A percentile compares a stretch with the other conserved stretches of the same genome.
Conservation (phyloP, 192 early-diverging fungal genomes). For the Podila epigama region DNA sequence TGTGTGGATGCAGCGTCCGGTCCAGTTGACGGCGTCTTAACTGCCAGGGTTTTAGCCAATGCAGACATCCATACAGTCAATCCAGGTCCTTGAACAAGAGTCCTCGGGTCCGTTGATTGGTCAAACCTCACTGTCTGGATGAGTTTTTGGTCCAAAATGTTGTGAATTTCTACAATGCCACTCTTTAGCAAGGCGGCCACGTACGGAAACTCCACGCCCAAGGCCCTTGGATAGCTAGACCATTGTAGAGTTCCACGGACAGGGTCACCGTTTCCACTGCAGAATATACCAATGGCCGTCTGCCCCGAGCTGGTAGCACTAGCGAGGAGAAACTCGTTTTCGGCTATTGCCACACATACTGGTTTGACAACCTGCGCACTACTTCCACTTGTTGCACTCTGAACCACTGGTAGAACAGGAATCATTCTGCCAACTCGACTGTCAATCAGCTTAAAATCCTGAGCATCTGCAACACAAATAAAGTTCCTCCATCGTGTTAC, state of each 20-base stretch:
- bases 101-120: slow-evolving; percentile 51
- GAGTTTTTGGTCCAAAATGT: slow-evolving; percentile 68
- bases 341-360: slow-evolving; percentile 63
- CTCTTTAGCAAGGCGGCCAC: slow-evolving; percentile 72
- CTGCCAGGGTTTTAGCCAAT: slow-evolving; percentile 41
- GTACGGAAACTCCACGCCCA: slow-evolving; percentile 81
- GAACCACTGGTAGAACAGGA: slow-evolving; percentile 31
- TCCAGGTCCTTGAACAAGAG: slow-evolving; percentile 60
- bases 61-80: slow-evolving; percentile 56
- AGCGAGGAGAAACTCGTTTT: slow-evolving; percentile 78
- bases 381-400: slow-evolving; percentile 15
- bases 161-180: slow-evolving; percentile 78
- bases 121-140: slow-evolving; percentile 61
- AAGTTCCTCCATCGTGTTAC: slow-evolving; percentile 59
- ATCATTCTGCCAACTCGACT: slow-evolving; percentile 34
- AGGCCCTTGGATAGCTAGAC: slow-evolving; percentile 56
- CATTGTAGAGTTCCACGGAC: slow-evolving; percentile 71
- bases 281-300: slow-evolving; percentile 76
- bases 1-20: background rate
- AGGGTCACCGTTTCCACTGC: slow-evolving; percentile 71
- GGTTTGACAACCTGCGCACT: slow-evolving; percentile 56
- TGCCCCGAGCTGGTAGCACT: slow-evolving; percentile 42
- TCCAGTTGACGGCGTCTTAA: background rate
- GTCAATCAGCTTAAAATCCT: slow-evolving; percentile 76
- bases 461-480: slow-evolving; percentile 73